Conservation (phyloP, 1,284 basidiomycete genomes). For the Cryptococcus hybrid region DNA sequence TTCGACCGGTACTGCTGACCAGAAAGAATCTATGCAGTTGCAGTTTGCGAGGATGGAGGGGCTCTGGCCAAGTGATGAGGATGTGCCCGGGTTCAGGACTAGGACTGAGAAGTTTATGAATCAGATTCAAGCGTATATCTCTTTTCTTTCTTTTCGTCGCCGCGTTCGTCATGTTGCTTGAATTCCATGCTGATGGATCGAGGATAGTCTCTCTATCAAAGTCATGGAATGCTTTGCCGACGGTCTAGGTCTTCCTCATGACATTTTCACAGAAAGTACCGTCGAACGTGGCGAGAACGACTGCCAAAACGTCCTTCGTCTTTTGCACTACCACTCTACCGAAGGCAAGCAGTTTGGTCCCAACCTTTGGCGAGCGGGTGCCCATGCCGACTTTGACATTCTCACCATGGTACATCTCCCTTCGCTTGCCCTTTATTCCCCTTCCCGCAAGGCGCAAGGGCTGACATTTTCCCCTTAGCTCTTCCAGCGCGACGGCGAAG, state of each 20-base stretch:
- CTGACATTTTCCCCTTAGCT: slow-evolving; percentile 12
- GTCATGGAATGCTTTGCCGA: slow-evolving; percentile 38
- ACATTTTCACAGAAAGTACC: slow-evolving; percentile 29
- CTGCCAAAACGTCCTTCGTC: slow-evolving; percentile 28
- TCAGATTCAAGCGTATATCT: slow-evolving; percentile 24
- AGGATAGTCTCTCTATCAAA: slow-evolving; percentile 20
- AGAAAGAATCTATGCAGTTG: slow-evolving; percentile 27
- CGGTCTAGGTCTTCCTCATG: slow-evolving; percentile 24
- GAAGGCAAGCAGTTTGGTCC: slow-evolving; percentile 33
- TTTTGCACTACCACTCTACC: slow-evolving; percentile 33
- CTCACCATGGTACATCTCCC: slow-evolving; percentile 22
- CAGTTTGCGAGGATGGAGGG: slow-evolving; percentile 38
- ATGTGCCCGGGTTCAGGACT: slow-evolving; percentile 17
- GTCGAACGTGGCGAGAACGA: slow-evolving; percentile 28
- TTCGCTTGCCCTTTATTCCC: background rate
- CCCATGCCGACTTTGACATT: slow-evolving; percentile 37
- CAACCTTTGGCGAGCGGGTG: slow-evolving; percentile 36
- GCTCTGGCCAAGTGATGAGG: slow-evolving; percentile 27
- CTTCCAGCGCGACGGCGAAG: slow-evolving; percentile 36
- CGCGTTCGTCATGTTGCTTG: no score
- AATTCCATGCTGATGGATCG: slow-evolving; percentile 5
- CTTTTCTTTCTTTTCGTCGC: background rate
- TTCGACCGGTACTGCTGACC: slow-evolving; percentile 26
- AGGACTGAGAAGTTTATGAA: slow-evolving; percentile 27
- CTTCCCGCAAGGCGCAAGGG: background rate